Evolutionary conservation across 441 rosid species (phyloP), one percentile per base, ranked within the genome.

Genomic region (Aquilaria agallochum): DNA sequence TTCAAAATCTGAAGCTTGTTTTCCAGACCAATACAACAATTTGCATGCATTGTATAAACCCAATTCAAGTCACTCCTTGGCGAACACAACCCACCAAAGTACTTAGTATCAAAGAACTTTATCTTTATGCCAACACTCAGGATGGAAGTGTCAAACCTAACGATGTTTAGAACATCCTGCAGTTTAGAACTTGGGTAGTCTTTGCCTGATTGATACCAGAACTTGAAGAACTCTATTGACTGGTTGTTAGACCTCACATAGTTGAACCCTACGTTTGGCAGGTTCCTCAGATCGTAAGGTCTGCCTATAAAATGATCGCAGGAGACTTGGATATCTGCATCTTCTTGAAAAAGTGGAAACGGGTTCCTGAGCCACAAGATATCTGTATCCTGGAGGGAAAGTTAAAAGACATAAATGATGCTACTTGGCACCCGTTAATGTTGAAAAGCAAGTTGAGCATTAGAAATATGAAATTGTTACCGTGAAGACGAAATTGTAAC

Each of bases 281-380:
- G 75, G 74, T 90, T 90, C 56, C 72, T 68, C 31, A 75, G 40
- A 71, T 82, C 81, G 47, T 66, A 69, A 61, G 93, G 68, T 66
- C 76, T 71, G 45, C 97, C 93, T 9, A 60, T 59, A 70, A 76
- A 90, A 53, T 77, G 68, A 72, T 90, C 97, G 46, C 95, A 90
- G 0, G 97, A 93, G 73, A 86, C 83, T 65, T 90, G 93, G 59
- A 90, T 81, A 79, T 90, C 97, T 52, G 72, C 27, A 20, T 20
- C 88, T 72, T 88, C 95, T 15, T 67, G 54, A 71, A 72, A 84
- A 64, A 90, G 80, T 15, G 84, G 85, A 78, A 88, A 88, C 63
- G 97, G 97, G 72, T 90, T 75, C 66, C 95, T 75, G 69, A 88
- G 77, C 97, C 97, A 90, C 95, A 88, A 81, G 76, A 88, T 64